A percentile compares a stretch with the other conserved stretches of the same genome.
phyloP scores from a whole-genome alignment of 2,329 filamentous ascomycete genomes.

The Calonectria hawksworthii region DNA sequence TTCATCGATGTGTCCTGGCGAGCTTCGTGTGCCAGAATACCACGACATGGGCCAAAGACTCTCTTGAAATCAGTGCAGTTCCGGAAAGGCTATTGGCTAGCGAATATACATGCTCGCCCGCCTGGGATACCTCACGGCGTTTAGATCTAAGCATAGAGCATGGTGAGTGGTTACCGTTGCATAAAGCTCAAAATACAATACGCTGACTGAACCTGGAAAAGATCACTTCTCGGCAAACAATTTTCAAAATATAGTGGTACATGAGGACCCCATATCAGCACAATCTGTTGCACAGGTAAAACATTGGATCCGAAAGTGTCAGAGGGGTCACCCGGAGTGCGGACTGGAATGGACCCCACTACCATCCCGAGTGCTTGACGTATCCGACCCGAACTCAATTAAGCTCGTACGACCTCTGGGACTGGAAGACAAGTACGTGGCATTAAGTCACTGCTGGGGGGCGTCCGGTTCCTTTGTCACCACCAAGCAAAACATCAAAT shows the following conservation, averaged over 20 bases:
- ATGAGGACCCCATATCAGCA: slow-evolving; percentile 6
- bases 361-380: slow-evolving; percentile 5
- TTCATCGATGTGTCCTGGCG: slow-evolving; percentile 9
- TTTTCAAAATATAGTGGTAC: slow-evolving; percentile 17
- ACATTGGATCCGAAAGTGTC: slow-evolving; percentile 11
- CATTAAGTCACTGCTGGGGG: slow-evolving; percentile 15
- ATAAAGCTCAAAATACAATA: neutral
- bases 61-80: neutral
- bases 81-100: slow-evolving; percentile 5
- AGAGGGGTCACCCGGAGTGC: neutral
- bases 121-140: slow-evolving; percentile 12
- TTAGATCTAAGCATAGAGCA: slow-evolving; percentile 1
- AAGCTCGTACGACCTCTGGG: slow-evolving; percentile 13
- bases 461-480: neutral
- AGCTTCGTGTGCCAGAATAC: slow-evolving; percentile 1
- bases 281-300: slow-evolving; percentile 13
- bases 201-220: neutral
- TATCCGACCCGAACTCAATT: slow-evolving; percentile 8
- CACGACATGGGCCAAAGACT: neutral
- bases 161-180: neutral
- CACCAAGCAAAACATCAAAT: slow-evolving; percentile 10
- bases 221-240: neutral
- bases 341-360: slow-evolving; percentile 13
- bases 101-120: slow-evolving; percentile 2
- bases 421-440: slow-evolving; percentile 16